Evolutionary conservation across 257 asterid genomes (phyloP).

Genomic region (Solanum paucissectum): DNA sequence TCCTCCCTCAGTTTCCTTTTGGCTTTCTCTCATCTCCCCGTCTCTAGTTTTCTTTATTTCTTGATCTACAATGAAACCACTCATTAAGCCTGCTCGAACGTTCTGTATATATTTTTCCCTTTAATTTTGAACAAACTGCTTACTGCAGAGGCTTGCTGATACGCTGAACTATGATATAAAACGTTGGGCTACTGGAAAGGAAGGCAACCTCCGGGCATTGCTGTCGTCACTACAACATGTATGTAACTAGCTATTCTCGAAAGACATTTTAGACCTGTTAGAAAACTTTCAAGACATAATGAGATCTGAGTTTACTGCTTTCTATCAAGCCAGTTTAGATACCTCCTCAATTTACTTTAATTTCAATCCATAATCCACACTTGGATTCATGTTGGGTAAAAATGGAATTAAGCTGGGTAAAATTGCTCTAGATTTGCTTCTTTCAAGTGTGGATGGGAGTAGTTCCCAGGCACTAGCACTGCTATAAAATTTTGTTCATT

Average conservation of each 20-base stretch:
- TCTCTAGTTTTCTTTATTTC: background rate
- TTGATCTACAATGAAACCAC: background rate
- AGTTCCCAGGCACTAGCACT: background rate
- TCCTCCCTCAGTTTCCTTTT: background rate
- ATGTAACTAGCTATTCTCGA: background rate
- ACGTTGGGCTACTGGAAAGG: slow-evolving; percentile 94
- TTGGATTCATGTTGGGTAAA: background rate
- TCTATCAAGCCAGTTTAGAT: background rate
- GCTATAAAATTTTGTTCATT: background rate
- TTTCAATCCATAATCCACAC: background rate
- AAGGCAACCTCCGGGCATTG: slow-evolving; percentile 82
- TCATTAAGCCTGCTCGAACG: background rate
- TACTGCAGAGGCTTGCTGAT: slow-evolving; percentile 64
- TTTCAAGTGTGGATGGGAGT: background rate
- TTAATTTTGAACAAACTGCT: background rate
- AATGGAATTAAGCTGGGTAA: background rate
- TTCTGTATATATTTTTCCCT: background rate
- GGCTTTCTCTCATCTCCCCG: background rate
- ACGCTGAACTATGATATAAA: slow-evolving; percentile 53
- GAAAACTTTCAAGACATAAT: background rate
- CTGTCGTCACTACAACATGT: slow-evolving; percentile 80
- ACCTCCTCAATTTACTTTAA: background rate
- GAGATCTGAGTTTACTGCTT: background rate
- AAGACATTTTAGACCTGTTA: background rate
- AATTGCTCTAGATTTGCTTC: background rate